A percentile compares a stretch with the other conserved stretches of the same genome.
These are phyloP conservation scores for Trametes hirsuta DNA, from an alignment of 1,284 basidiomycete species.

Conservation along the genomic window DNA sequence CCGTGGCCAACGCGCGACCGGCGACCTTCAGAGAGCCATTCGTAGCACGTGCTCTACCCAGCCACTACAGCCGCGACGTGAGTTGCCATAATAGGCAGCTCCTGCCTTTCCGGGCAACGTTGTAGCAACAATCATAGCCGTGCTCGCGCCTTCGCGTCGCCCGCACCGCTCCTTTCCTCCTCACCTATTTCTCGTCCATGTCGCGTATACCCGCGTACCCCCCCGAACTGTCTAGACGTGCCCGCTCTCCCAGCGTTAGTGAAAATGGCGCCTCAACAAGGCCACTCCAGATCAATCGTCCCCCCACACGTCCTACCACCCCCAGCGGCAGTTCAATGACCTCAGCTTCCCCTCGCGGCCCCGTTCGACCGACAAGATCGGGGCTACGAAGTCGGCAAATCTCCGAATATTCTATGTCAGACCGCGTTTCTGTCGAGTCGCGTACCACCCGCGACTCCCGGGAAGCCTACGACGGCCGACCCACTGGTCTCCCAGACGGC, in stretches of 20 bases:
- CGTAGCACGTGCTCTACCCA: slow-evolving; percentile 1
- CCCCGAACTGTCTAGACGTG: slow-evolving; percentile 29
- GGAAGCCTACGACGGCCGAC: slow-evolving; percentile 32
- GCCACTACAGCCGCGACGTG: neutral
- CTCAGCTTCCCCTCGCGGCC: slow-evolving; percentile 33
- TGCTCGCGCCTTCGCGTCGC: neutral
- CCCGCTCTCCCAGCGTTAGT: slow-evolving; percentile 26
- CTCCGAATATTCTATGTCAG: slow-evolving; percentile 36
- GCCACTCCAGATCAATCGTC: slow-evolving; percentile 55
- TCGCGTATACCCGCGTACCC: slow-evolving; percentile 57
- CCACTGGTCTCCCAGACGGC: slow-evolving; percentile 24
- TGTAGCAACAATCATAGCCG: slow-evolving; percentile 19
- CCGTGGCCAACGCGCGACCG: slow-evolving; percentile 1
- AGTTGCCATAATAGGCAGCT: slow-evolving; percentile 17
- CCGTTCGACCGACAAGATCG: slow-evolving; percentile 39
- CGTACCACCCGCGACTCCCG: slow-evolving; percentile 31
- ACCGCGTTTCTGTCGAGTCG: slow-evolving; percentile 33
- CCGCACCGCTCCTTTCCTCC: neutral
- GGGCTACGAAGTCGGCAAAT: slow-evolving; percentile 37
- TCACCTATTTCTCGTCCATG: slow-evolving; percentile 40
- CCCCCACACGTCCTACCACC: slow-evolving; percentile 37
- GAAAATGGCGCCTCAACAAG: slow-evolving; percentile 39
- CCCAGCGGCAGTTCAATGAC: slow-evolving; percentile 35
- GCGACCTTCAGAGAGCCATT: neutral
- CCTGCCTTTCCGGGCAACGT: slow-evolving; percentile 12